A percentile compares a stretch with the other conserved stretches of the same genome.
These are phyloP conservation scores for Coccomyxa sp. DNA, from an alignment of 139 green algal species.

Conservation along the genomic window DNA sequence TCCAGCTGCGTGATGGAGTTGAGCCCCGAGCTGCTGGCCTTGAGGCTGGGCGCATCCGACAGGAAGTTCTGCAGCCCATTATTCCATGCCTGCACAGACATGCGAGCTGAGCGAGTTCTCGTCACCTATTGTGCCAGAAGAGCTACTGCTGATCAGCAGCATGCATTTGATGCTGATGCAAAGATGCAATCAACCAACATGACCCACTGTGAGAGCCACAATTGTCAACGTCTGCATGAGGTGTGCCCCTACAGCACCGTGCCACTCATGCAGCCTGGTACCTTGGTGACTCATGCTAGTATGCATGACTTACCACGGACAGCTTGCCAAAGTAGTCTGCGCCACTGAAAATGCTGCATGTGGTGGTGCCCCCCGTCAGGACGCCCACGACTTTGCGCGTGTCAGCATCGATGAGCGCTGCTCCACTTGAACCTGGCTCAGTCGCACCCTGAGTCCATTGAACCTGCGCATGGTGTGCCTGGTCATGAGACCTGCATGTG, in stretches of 20 bases:
- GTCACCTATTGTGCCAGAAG: not conserved
- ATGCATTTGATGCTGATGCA: not conserved
- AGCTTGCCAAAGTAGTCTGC: slow-evolving; percentile 5
- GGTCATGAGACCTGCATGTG: too few species aligned
- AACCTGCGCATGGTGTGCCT: not conserved
- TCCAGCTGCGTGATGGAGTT: not conserved
- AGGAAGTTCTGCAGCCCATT: not conserved
- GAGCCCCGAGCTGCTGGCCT: not conserved
- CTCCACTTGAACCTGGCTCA: not conserved
- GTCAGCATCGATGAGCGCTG: not conserved
- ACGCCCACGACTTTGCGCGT: not conserved
- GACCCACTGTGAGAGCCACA: not conserved
- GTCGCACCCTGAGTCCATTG: not conserved
- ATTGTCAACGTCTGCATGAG: not conserved
- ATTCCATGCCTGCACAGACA: not conserved
- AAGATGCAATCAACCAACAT: too few species aligned
- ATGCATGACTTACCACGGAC: not conserved
- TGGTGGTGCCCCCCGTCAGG: slow-evolving; percentile 3
- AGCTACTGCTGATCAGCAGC: not conserved
- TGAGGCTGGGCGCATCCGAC: not conserved
- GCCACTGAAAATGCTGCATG: not conserved
- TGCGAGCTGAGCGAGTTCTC: too few species aligned
- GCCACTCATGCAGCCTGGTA: not conserved
- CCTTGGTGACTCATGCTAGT: not conserved
- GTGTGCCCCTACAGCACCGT: not conserved